A percentile compares a stretch with the other conserved stretches of the same genome.
Evolutionary conservation across 192 early-diverging fungal genomes (phyloP).

Genomic region (Dissophora ornata): DNA sequence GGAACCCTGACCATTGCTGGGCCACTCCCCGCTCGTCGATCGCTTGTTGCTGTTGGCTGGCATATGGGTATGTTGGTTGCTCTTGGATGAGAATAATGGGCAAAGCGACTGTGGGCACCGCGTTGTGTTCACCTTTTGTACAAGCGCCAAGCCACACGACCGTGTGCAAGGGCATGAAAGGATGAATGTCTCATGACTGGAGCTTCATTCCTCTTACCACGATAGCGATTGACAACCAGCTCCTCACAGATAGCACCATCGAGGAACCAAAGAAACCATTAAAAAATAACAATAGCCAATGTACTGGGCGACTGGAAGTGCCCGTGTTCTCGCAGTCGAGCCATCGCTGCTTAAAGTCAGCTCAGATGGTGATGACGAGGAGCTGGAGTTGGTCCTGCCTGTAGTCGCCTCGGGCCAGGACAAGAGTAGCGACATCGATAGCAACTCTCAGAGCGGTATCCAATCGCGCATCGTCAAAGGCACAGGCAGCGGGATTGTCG

Average conservation of each 20-base stretch:
- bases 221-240: too few relatives aligned
- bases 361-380: constrained; percentile 35
- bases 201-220: too few relatives aligned
- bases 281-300: too few relatives aligned
- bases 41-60: constrained; percentile 27
- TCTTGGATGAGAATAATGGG: too few relatives aligned
- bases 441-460: constrained; percentile 34
- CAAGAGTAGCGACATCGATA: constrained; percentile 19
- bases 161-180: too few relatives aligned
- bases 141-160: too few relatives aligned
- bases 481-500: constrained; percentile 56
- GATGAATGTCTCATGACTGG: too few relatives aligned
- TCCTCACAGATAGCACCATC: too few relatives aligned
- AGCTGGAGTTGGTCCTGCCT: constrained; percentile 42
- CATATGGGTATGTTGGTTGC: not conserved
- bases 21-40: constrained; percentile 29
- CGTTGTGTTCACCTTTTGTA: too few relatives aligned
- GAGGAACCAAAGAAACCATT: too few relatives aligned
- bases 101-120: too few relatives aligned
- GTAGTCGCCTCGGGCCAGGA: constrained; percentile 39
- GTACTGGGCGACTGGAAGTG: constrained; percentile 63
- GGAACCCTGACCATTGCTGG: not conserved
- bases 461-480: constrained; percentile 36
- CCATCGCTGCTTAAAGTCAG: constrained; percentile 29
- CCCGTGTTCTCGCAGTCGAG: constrained; percentile 53